phyloP scores from a whole-genome alignment of 2,329 filamentous ascomycete genomes.

The Fusarium verticillioides region DNA sequence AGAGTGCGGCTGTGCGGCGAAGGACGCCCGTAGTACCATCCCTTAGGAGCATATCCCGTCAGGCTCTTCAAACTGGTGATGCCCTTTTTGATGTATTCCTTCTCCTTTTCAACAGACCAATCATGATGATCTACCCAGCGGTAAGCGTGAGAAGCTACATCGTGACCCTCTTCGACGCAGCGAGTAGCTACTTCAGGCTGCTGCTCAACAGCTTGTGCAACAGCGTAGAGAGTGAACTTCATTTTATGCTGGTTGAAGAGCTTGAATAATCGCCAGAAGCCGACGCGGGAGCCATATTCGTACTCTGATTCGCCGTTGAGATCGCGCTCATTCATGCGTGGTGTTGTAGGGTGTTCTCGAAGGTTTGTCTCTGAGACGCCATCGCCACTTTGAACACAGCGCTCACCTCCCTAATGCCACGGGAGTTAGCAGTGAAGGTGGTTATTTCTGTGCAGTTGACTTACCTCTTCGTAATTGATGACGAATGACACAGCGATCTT shows the following conservation, averaged over 20 bases:
- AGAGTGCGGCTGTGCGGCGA: neutral
- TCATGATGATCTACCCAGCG: conserved; percentile 18
- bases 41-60: neutral
- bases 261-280: conserved; percentile 5
- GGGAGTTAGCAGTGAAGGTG: fast-evolving
- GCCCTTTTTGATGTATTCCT: neutral
- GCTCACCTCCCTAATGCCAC: neutral
- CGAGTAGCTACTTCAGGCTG: conserved; percentile 6
- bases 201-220: neutral
- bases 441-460: neutral
- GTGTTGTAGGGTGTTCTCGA: neutral
- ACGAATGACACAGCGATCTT: conserved; percentile 5
- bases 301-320: conserved; percentile 13
- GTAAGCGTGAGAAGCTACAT: conserved; percentile 4
- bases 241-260: neutral
- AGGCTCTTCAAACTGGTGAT: neutral
- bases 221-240: conserved; percentile 10
- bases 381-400: neutral
- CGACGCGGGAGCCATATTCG: conserved; percentile 13
- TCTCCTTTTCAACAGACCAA: neutral
- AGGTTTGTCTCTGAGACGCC: conserved; percentile 2
- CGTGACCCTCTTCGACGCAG: neutral
- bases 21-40: conserved; percentile 13
- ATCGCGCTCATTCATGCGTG: neutral
- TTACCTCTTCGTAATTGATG: conserved; percentile 14